Evolutionary conservation across 176 grass and related monocot genomes (phyloP).

Genomic region (Eleusine indica): DNA sequence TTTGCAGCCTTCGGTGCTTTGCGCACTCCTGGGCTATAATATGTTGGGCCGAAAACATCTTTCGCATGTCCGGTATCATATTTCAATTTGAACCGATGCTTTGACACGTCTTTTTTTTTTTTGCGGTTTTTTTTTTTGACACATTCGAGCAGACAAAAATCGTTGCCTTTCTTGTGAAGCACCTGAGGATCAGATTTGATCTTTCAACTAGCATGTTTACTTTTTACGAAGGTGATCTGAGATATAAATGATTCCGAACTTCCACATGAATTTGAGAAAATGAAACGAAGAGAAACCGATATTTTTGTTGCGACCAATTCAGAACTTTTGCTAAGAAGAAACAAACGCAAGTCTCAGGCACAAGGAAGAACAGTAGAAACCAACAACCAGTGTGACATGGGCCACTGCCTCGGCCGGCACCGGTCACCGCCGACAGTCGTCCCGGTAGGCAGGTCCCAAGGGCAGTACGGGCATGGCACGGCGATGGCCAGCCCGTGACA

Average conservation of each 20-base stretch:
- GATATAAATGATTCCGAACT: neutral
- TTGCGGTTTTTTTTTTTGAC: neutral
- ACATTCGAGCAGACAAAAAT: neutral
- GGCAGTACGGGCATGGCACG: constrained; percentile 2
- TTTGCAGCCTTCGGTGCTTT: neutral
- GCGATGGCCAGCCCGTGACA: neutral
- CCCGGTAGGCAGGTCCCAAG: constrained; percentile 6
- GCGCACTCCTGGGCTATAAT: neutral
- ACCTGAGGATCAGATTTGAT: neutral
- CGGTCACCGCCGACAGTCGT: constrained; percentile 1
- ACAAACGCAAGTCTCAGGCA: neutral
- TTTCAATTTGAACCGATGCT: neutral
- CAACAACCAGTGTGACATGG: neutral
- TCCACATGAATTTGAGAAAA: neutral
- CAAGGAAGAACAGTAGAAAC: neutral
- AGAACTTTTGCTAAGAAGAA: neutral
- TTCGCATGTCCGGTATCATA: neutral
- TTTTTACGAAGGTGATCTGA: neutral
- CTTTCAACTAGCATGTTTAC: neutral
- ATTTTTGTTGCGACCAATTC: neutral
- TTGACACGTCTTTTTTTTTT: neutral
- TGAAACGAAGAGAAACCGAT: neutral
- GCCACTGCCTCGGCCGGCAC: neutral
- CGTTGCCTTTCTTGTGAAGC: neutral
- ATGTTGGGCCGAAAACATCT: neutral